A percentile compares a stretch with the other conserved stretches of the same genome.
phyloP scores from a whole-genome alignment of 2,329 filamentous ascomycete genomes.

The Cadophora sp. region DNA sequence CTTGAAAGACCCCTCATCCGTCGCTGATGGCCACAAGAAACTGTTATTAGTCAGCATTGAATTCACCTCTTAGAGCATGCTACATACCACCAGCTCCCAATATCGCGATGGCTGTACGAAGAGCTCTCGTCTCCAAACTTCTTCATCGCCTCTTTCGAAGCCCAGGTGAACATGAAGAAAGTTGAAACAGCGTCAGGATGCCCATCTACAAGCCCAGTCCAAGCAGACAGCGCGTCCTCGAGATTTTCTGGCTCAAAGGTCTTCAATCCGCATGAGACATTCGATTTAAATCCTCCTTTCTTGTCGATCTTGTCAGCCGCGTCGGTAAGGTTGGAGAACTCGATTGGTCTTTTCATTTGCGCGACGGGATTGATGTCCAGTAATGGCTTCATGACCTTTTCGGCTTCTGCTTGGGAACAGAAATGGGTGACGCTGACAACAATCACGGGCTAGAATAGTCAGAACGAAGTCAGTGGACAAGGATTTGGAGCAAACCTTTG shows the following conservation, averaged over 20 bases:
- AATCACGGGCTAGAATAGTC: constrained; percentile 18
- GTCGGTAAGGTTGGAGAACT: constrained; percentile 16
- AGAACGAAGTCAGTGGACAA: background rate
- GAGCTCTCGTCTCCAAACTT: constrained; percentile 5
- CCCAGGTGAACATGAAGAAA: constrained; percentile 17
- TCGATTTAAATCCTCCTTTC: constrained; percentile 12
- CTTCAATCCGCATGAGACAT: constrained; percentile 18
- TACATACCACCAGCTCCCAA: constrained; percentile 19
- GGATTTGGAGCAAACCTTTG: background rate
- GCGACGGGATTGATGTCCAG: constrained; percentile 7
- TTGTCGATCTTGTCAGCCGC: constrained; percentile 5
- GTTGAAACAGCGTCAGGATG: constrained; percentile 12
- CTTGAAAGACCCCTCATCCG: background rate
- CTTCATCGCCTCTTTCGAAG: constrained; percentile 16
- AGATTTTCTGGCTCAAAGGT: constrained; percentile 16
- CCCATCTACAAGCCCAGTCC: constrained; percentile 15
- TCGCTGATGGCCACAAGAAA: constrained; percentile 1
- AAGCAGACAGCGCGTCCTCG: constrained; percentile 8
- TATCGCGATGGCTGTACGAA: constrained; percentile 24
- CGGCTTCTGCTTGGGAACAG: constrained; percentile 18
- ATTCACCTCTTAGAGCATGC: background rate
- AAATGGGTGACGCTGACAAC: constrained; percentile 23
- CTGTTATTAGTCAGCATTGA: constrained; percentile 5
- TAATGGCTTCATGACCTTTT: constrained; percentile 17
- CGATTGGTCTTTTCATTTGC: constrained; percentile 14